These are phyloP conservation scores for Psidium friedrichsthalianum DNA, from an alignment of 345 rosid genomes.

Conservation along the genomic window DNA sequence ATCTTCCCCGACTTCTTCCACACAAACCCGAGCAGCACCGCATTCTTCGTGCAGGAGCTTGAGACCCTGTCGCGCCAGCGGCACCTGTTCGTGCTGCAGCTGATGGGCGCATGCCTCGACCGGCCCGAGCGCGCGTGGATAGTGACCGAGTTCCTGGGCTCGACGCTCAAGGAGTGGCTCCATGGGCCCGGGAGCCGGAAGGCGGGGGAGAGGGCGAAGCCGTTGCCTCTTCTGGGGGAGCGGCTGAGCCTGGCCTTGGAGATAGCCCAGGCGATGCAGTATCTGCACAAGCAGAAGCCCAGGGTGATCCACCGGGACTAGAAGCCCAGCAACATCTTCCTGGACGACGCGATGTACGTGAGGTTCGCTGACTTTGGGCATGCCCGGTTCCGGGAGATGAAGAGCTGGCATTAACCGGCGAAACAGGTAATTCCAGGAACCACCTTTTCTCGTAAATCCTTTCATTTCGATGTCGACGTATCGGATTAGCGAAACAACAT, in stretches of 20 bases:
- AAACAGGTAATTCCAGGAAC: conserved; percentile 24
- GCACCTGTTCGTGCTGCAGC: conserved; percentile 38
- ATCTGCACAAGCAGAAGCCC: conserved; percentile 52
- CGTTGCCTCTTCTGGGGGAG: conserved; percentile 30
- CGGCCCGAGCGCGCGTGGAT: conserved; percentile 45
- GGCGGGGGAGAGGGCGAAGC: conserved; percentile 13
- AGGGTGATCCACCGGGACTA: conserved; percentile 49
- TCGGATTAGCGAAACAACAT: neutral
- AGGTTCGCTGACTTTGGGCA: conserved; percentile 63
- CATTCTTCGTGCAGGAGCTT: conserved; percentile 39
- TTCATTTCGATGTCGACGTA: neutral
- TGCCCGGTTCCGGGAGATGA: conserved; percentile 31
- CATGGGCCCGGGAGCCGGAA: conserved; percentile 26
- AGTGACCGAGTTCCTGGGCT: conserved; percentile 32
- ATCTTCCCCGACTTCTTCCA: conserved; percentile 29
- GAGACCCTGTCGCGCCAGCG: conserved; percentile 47
- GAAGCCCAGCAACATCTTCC: conserved; percentile 54
- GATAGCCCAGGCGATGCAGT: conserved; percentile 57
- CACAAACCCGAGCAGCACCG: conserved; percentile 14
- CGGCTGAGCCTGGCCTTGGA: conserved; percentile 34
- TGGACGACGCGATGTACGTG: conserved; percentile 33
- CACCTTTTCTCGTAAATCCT: neutral
- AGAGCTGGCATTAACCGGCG: conserved; percentile 49
- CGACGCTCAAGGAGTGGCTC: conserved; percentile 49
- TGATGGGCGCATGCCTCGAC: conserved; percentile 46